Base-by-base conservation (phyloP, 208 protist species). In the Acanthamoeba lenticulata region DNA sequence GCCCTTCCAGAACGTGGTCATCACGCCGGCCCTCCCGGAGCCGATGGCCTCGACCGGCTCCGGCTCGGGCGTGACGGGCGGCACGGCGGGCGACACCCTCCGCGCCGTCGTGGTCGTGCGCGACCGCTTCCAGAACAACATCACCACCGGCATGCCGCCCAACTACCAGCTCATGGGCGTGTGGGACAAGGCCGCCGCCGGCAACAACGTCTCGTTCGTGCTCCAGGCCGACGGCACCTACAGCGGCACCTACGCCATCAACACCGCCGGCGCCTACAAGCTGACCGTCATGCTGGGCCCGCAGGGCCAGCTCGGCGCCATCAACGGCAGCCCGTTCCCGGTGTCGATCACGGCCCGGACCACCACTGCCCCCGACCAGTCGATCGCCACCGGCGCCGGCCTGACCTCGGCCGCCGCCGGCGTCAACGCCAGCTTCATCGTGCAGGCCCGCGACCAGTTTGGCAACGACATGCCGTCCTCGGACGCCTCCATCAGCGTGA, bases 241-340 rank as follows among this genome's bases (percentile, higher is more conserved):
- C 44, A 3, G 13, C 44, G 74, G 40, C 36, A 52, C 17, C 38
- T 85, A 85, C 40, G 0, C 44, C 40, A 52, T 85, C 74, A 85
- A 34, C 74, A 85, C 42, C 40, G 74, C 74, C 9, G 74, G 74
- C 38, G 5, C 36, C 42, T 85, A 85, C 74, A 85, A 19, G 42
- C 74, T 85, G 27, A 36, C 40, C 44, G 34, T 85, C 74, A 11
- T 74, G 32, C 19, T 74, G 65, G 65, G 40, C 40, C 74, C 44
- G 40, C n/a, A 17, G 15, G 42, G 42, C 36, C 74, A 32, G 36
- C n/a, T n/a, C n/a, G n/a, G n/a, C n/a, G 17, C 44, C 44, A 52
- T 85, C 74, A n/a, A 19, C n/a, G 74, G 74, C 74, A 85, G 74
- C 44, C 74, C 74, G 13, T 85, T 85, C 74, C 40, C 74, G 40